These are phyloP conservation scores for Triangularia verruculosa DNA, from an alignment of 2,329 filamentous ascomycete genomes.

Conservation along the genomic window DNA sequence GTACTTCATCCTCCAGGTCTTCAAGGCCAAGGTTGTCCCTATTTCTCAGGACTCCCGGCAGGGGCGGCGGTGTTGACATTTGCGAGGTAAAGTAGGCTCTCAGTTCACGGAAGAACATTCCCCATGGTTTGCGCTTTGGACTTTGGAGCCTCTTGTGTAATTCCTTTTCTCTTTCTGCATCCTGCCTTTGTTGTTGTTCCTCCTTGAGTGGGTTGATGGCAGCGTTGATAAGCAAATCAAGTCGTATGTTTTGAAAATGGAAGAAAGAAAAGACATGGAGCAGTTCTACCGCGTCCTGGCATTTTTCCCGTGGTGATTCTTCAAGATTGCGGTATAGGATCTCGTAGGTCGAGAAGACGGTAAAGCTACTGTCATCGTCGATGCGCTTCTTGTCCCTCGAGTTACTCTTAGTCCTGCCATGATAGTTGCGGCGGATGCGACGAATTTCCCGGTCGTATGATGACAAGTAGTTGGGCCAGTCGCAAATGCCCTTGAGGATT, in stretches of 20 bases:
- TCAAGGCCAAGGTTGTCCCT: neutral
- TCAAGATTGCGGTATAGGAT: slow-evolving; percentile 4
- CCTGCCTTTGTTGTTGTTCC: neutral
- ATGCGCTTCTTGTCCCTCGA: neutral
- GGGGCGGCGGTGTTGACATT: neutral
- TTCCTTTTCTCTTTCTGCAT: neutral
- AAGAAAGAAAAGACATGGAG: slow-evolving; percentile 12
- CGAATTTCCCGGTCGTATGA: slow-evolving; percentile 13
- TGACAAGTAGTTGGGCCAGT: slow-evolving; percentile 2
- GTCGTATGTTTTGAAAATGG: slow-evolving; percentile 7
- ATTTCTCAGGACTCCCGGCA: neutral
- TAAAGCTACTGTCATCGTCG: neutral
- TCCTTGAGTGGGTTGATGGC: slow-evolving; percentile 2
- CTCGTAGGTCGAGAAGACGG: slow-evolving; percentile 12
- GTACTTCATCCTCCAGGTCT: slow-evolving; percentile 1
- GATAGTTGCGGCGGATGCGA: slow-evolving; percentile 38
- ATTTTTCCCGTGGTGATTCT: neutral
- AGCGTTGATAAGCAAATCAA: neutral
- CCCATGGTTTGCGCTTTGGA: neutral
- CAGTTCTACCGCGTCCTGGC: slow-evolving; percentile 5
- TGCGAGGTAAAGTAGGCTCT: neutral
- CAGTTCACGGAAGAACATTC: neutral
- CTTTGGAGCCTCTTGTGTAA: neutral
- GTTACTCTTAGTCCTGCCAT: neutral
- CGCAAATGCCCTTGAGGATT: slow-evolving; percentile 5